Conservation (phyloP, 1,139 yeast genomes). For the Hemisphaericaspora subhashii region DNA sequence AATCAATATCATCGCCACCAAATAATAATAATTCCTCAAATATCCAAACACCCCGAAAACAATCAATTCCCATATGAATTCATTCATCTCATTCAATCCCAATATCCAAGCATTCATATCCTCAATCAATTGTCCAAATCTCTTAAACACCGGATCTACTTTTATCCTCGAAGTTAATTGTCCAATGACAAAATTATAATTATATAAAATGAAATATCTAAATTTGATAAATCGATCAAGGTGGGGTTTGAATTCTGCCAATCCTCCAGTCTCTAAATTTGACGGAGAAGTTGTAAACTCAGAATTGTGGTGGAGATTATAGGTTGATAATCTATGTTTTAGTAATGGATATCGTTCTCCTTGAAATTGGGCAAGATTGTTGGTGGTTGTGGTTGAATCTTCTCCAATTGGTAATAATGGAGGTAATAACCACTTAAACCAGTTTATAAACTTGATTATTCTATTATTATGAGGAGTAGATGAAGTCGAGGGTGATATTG, state of each 20-base stretch:
- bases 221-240: slow-evolving; percentile 16
- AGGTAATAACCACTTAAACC: slow-evolving; percentile 28
- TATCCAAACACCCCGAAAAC: slow-evolving; percentile 5
- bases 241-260: slow-evolving; percentile 1
- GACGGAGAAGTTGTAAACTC: neutral
- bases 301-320: slow-evolving; percentile 7
- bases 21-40: no score
- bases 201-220: slow-evolving; percentile 21
- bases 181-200: slow-evolving; percentile 19
- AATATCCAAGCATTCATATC: slow-evolving; percentile 14
- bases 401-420: slow-evolving; percentile 18
- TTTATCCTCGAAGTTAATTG: slow-evolving; percentile 9
- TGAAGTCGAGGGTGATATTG: neutral
- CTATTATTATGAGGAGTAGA: neutral
- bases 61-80: slow-evolving; percentile 12
- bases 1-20: no score
- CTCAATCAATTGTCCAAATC: slow-evolving; percentile 14
- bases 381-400: neutral
- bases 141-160: slow-evolving; percentile 16
- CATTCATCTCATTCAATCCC: slow-evolving; percentile 14
- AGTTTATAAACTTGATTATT: slow-evolving; percentile 13
- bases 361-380: slow-evolving; percentile 3
- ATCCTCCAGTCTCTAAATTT: slow-evolving; percentile 3
- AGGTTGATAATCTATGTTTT: slow-evolving; percentile 12
- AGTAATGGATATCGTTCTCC: slow-evolving; percentile 13